phyloP scores from a whole-genome alignment of 1,139 yeast genomes.

The Pichia sp. region DNA sequence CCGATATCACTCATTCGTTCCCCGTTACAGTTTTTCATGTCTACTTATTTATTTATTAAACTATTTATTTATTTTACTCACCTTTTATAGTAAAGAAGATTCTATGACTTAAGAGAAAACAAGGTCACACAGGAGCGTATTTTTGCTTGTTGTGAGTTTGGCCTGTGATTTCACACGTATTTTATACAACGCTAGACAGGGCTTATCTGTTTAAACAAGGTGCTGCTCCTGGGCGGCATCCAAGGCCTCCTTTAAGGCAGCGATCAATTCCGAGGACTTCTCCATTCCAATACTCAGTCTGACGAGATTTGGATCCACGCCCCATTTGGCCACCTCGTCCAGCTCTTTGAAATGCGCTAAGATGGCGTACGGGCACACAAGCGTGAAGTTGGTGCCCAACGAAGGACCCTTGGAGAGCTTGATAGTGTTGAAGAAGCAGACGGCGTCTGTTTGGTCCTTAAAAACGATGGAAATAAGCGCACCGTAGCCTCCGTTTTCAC shows the following conservation, averaged over 20 bases:
- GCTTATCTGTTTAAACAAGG: slow-evolving; percentile 17
- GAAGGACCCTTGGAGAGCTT: slow-evolving; percentile 89
- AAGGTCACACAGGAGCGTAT: not conserved
- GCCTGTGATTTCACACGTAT: not conserved
- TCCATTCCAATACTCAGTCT: slow-evolving; percentile 85
- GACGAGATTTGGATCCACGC: slow-evolving; percentile 74
- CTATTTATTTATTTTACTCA: not conserved
- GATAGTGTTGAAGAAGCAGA: slow-evolving; percentile 68
- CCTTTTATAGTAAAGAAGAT: slow-evolving; percentile 8
- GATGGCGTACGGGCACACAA: slow-evolving; percentile 87
- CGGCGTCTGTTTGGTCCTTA: slow-evolving; percentile 60
- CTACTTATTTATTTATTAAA: slow-evolving; percentile 7
- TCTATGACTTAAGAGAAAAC: slow-evolving; percentile 9
- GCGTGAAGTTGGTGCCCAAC: slow-evolving; percentile 87
- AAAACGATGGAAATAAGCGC: slow-evolving; percentile 81
- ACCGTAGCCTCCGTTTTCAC: slow-evolving; percentile 83
- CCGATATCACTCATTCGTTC: not conserved
- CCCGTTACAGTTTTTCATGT: slow-evolving; percentile 2
- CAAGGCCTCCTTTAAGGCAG: slow-evolving; percentile 54
- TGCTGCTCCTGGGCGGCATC: slow-evolving; percentile 47
- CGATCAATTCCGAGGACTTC: slow-evolving; percentile 50
- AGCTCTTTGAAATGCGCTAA: slow-evolving; percentile 84
- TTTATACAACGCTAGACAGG: not conserved
- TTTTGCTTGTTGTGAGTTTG: too few species aligned
- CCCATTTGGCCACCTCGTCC: slow-evolving; percentile 79